Conservation (phyloP, 305 asterid species). For the Solanum hybrid region DNA sequence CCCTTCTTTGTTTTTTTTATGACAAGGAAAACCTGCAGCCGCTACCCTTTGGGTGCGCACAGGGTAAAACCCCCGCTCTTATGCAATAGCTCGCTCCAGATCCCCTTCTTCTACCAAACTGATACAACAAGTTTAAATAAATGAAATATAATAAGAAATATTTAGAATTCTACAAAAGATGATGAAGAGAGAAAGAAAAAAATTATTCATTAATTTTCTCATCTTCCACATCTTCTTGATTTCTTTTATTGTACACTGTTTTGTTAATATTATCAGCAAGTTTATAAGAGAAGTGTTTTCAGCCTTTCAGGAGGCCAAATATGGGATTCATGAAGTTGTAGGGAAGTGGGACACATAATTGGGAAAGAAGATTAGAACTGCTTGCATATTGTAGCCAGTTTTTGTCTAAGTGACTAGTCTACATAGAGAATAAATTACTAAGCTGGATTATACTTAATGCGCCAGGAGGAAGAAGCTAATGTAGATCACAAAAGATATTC, state of each 20-base stretch:
- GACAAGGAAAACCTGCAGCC: not conserved
- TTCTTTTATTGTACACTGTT: not conserved
- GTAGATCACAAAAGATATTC: not conserved
- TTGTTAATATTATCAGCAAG: not conserved
- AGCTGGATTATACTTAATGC: not conserved
- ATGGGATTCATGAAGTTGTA: not conserved
- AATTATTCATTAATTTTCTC: not conserved
- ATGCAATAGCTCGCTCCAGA: not conserved
- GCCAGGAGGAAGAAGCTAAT: not conserved
- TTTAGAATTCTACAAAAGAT: not conserved
- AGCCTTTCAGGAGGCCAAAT: not conserved
- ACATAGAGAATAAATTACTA: not conserved
- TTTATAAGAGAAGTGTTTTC: not conserved
- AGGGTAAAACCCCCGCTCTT: not conserved
- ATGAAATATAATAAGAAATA: not conserved
- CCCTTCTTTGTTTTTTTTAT: not conserved
- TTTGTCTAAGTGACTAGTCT: not conserved
- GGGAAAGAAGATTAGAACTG: not conserved
- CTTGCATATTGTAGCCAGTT: not conserved
- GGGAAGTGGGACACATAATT: not conserved
- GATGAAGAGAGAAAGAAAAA: not conserved
- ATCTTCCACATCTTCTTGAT: not conserved
- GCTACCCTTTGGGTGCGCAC: not conserved
- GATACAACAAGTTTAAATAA: not conserved
- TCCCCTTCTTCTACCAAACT: not conserved